Evolutionary conservation across 176 grass and related monocot species (phyloP).

Genomic region (Aegilops sharonensis): DNA sequence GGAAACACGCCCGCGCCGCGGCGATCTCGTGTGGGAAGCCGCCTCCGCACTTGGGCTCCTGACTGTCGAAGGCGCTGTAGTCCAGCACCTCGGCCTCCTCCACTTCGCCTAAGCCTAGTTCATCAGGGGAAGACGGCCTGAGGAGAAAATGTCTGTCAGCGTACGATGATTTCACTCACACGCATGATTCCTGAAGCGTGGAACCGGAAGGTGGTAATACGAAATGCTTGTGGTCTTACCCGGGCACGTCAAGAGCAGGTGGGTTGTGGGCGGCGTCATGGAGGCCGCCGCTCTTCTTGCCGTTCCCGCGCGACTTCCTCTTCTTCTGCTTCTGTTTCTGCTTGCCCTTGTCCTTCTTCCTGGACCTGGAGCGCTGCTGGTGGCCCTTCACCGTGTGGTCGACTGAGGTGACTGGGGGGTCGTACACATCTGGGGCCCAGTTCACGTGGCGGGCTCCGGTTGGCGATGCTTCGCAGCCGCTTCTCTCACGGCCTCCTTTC

Average conservation of each 20-base stretch:
- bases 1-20: not conserved
- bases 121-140: not conserved
- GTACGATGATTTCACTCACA: not conserved
- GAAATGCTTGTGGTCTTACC: constrained; percentile 14
- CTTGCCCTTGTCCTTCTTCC: constrained; percentile 42
- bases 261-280: not conserved
- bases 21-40: not conserved
- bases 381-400: constrained; percentile 31
- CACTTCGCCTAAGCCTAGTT: not conserved
- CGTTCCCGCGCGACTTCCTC: constrained; percentile 5
- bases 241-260: not conserved
- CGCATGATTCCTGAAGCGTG: not conserved
- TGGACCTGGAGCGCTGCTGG: constrained; percentile 23
- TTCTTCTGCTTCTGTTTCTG: constrained; percentile 33
- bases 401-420: constrained; percentile 35
- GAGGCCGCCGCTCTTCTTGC: not conserved
- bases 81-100: constrained; percentile 23
- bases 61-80: not conserved
- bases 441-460: constrained; percentile 9
- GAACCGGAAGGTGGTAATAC: not conserved
- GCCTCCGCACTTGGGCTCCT: constrained; percentile 25
- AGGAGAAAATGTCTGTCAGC: not conserved
- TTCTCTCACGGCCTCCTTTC: constrained; percentile 37
- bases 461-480: not conserved
- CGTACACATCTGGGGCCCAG: constrained; percentile 51